Evolutionary conservation across 179 eudicot species (phyloP), one percentile per base, ranked within the genome.

Genomic region (Spergularia azorica): DNA sequence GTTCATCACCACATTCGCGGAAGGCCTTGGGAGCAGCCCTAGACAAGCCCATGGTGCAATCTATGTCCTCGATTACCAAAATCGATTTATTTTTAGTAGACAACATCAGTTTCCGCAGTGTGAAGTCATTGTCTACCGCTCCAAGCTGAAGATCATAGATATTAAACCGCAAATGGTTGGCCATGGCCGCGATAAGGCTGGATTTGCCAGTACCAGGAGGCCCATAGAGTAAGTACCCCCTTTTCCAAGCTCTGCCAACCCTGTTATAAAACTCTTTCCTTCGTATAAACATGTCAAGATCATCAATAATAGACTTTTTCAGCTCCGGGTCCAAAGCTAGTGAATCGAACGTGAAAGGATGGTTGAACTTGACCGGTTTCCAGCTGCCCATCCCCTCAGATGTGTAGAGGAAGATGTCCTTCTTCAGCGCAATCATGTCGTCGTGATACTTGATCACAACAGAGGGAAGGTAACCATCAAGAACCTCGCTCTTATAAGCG

Each of bases 181-280:
- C 85, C 50, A 85, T 82, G 2, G 87, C 85, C 0, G 85, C 87
- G 5, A 85, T 69, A 69, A 85, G 82, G 48, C 87, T 85, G 52
- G 87, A 82, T 15, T 82, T 85, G 0, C 87, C 85, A 0, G 87
- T 85, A 3, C 87, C 87, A 6, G 87, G 85, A 6, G 87, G 85
- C 0, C 87, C 87, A 20, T 82, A 79, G 9, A 85, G 43, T 21
- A 85, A 73, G 60, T 85, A 85, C 21, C 87, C 87, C 74, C 87
- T 65, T 50, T 82, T 82, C 85, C 87, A 85, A 50, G 87, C 87
- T 68, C 58, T 82, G 2, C 85, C 87, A 12, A 82, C 81, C 11
- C 21, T 85, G 15, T 72, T 85, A 48, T 83, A 83, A 7, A 73
- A 77, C 48, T 79, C 84, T 43, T 63, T 76, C 26, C 83, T 67